These are phyloP conservation scores for Podospora australis DNA, from an alignment of 495 filamentous ascomycete species.

Conservation along the genomic window DNA sequence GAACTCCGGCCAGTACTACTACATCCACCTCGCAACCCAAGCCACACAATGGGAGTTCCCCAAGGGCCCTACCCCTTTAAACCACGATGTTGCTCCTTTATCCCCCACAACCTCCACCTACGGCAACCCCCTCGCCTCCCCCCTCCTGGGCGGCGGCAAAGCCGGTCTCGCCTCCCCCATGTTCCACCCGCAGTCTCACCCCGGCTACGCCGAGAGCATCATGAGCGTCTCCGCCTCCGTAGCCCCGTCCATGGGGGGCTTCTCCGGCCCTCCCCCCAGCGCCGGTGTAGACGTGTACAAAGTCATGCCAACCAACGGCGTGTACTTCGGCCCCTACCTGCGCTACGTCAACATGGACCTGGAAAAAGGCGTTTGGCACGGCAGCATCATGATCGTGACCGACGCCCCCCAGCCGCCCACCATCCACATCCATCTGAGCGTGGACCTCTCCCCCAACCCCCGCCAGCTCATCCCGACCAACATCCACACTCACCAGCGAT, in stretches of 20 bases:
- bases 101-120: slow-evolving; percentile 77
- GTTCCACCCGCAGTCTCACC: slow-evolving; percentile 58
- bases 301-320: slow-evolving; percentile 87
- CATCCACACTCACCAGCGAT: slow-evolving; percentile 83
- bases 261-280: slow-evolving; percentile 76
- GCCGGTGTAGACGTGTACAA: slow-evolving; percentile 91
- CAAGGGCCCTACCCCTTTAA: slow-evolving; percentile 79
- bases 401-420: slow-evolving; percentile 92
- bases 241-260: slow-evolving; percentile 61
- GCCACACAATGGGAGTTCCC: slow-evolving; percentile 99
- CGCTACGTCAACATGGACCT: slow-evolving; percentile 96
- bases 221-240: slow-evolving; percentile 67
- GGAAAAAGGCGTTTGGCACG: slow-evolving; percentile 84
- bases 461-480: slow-evolving; percentile 77
- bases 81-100: slow-evolving; percentile 67
- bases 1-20: slow-evolving; percentile 96
- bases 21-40: slow-evolving; percentile 93
- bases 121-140: slow-evolving; percentile 69
- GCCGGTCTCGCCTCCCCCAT: slow-evolving; percentile 68
- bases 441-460: slow-evolving; percentile 88
- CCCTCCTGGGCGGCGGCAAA: slow-evolving; percentile 64
- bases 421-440: slow-evolving; percentile 88
- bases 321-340: slow-evolving; percentile 95
- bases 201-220: slow-evolving; percentile 67
- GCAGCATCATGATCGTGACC: slow-evolving; percentile 68